Base-by-base conservation (phyloP, 2,329 filamentous ascomycete genomes). In the Emmonsiellopsis sp. region DNA sequence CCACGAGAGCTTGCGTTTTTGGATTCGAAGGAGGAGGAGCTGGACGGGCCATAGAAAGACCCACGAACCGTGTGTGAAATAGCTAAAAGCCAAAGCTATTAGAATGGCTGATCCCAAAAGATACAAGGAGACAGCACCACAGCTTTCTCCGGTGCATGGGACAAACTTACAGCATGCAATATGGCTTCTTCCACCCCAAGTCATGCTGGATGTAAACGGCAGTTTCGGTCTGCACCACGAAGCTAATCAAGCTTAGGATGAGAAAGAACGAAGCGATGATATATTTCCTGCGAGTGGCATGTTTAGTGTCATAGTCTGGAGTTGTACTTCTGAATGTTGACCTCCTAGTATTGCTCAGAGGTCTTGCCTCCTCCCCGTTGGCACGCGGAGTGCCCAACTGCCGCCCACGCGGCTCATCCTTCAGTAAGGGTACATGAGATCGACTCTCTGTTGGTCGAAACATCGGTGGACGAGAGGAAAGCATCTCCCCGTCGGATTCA, bases 31-130 rank as follows among this genome's bases (percentile, higher is more conserved):
- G 49, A 95, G 79, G 27, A 87, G 70, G 37, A 98, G 80, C 70
- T 95, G 90, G 9, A 81, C 73, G 0, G 91, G 92, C 88, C 90
- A 98, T 27, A 98, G 78, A 48, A 97, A 72, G 8, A 85, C 70
- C 93, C 93, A 98, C 2, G 90, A 95, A 53, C 92, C 87, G 73
- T 98, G 93, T 9, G 93, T 98, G 60, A 98, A 78, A 72, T 95
- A 86, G 43, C 80, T 83, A 62, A 44, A 27, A 31, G 49, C 56
- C 53, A 50, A 33, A 39, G 44, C 10, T 21, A 34, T 50, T 50
- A 50, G 31, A 42, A 42, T 21, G 37, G 34, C 11, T 14, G 21
- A 14, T 13, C n/a, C 2, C 13, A 10, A 11, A 39, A 10, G 21
- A 17, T 31, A 42, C 39, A 11, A 51, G 31, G 45, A 31, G 33